phyloP scores from a whole-genome alignment of 495 filamentous ascomycete species.

The Terfezia boudieri region DNA sequence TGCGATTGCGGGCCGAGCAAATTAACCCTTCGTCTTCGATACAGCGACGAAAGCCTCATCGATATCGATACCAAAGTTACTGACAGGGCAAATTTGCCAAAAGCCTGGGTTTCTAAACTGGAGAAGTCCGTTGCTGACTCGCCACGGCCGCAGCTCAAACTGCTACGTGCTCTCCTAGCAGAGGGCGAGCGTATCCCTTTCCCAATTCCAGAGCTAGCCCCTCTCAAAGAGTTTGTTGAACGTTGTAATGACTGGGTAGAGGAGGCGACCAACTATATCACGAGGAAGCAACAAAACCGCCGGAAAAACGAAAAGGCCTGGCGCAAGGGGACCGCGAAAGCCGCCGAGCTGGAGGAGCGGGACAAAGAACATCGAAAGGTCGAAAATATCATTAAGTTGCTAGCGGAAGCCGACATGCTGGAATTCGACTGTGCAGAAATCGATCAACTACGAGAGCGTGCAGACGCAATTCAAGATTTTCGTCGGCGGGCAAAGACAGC shows the following conservation, averaged over 20 bases:
- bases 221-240: conserved; percentile 73
- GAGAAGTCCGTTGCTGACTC: conserved; percentile 62
- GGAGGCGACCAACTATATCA: conserved; percentile 89
- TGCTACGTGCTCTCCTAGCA: conserved; percentile 57
- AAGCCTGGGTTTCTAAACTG: conserved; percentile 79
- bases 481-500: conserved; percentile 51
- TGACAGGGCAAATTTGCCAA: conserved; percentile 68
- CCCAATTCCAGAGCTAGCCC: conserved; percentile 50
- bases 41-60: conserved; percentile 46
- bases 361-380: conserved; percentile 76
- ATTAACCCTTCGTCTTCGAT: conserved; percentile 27
- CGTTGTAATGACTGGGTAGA: conserved; percentile 96
- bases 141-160: conserved; percentile 63
- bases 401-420: conserved; percentile 65
- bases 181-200: conserved; percentile 97
- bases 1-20: conserved; percentile 16
- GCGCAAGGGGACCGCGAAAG: conserved; percentile 44
- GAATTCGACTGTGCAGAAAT: conserved; percentile 93
- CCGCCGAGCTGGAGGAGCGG: conserved; percentile 65
- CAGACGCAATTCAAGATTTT: conserved; percentile 68
- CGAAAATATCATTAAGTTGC: conserved; percentile 66
- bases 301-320: conserved; percentile 90
- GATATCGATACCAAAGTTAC: conserved; percentile 48
- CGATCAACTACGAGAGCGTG: conserved; percentile 61
- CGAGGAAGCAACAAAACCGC: conserved; percentile 92